Base-by-base conservation (phyloP, 176 grass and related monocot species). In the Phyllostachys edulis region DNA sequence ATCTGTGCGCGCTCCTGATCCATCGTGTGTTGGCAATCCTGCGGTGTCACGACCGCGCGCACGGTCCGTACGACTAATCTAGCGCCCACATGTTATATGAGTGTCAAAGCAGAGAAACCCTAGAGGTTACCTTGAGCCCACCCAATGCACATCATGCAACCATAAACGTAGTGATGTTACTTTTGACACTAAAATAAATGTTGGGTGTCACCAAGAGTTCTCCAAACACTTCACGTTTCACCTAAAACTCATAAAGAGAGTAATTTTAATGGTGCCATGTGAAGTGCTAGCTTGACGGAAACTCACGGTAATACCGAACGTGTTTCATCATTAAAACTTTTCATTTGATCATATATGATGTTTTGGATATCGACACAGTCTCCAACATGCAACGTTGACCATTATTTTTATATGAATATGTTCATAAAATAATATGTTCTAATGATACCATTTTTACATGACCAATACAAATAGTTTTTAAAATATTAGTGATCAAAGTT, bases 211-310 rank as follows among this genome's bases (percentile, higher is more conserved):
- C 69, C 57, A 0, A 66, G 89, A 88, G 80, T 85, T 64, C 76
- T 69, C 83, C 52, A 91, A 91, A 78, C 71, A 87, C 87, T 87
- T 91, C 71, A 87, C 24, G 36, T 62, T 51, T 34, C 42, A 77
- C 59, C 26, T 29, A 71, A 80, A 71, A 86, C 32, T 63, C 51
- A 38, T 39, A 59, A 9, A 60, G 4, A 26, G 57, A 39, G 13
- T 67, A 57, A 56, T 60, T 18, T 46, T 74, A 50, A 29, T 50
- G 54, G 24, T 47, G 16, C 59, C 44, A 50, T 4, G 46, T 66
- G 89, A 80, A 86, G 82, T 83, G 55, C 18, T n/a, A n/a, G n/a
- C n/a, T 77, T 57, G 63, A 87, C 89, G 55, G 69, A 39, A 92
- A 88, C 78, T 90, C 63, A 50, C 47, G 74, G 55, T 65, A 57